Evolutionary conservation across 2,329 filamentous ascomycete genomes (phyloP), one percentile per base, ranked within the genome.

Genomic region (Bipolaris sorokiniana): DNA sequence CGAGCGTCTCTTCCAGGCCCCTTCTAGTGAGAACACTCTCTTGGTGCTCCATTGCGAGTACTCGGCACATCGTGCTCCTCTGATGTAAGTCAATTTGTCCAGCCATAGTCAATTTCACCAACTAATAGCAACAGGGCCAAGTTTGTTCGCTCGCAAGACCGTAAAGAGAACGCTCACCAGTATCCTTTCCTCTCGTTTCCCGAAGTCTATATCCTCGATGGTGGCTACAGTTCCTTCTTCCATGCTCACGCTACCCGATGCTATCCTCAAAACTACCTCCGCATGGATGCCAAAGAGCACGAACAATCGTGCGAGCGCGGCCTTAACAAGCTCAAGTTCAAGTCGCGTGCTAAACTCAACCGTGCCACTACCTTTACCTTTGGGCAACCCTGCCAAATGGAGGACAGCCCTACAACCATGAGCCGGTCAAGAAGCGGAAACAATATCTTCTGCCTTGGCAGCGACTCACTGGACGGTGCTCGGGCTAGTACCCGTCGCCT

Each of bases 11-110:
- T 97, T 99, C 76, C 83, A 70, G 31, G 56, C 67, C 11, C 59
- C 69, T 45, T 85, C 88, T 48, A 89, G 87, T 0, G 85, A 88
- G 49, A 90, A 89, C 65, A 95, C 92, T 0, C 83, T 97, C 10
- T 79, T 99, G 61, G 88, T 99, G 65, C 91, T 99, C 69, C 95
- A 99, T 80, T 99, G 95, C 85, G 95, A 99, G 79, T 99, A 98
- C 79, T 98, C 95, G 33, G 94, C 92, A 37, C 94, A 98, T 76
- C 91, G 95, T 61, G 95, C 95, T 44, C 95, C 95, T 45, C 88
- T 97, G 62, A 98, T 98, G 90, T 83, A 77, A 74, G 80, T 69
- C 41, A 5, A 7, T 23, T 23, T 28, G 7, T 13, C 36, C 11
- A 9, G 9, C 7, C 20, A 6, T 13, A 16, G 1, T 23, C 18